These are phyloP conservation scores for Fusarium incarnatum DNA, from an alignment of 2,329 filamentous ascomycete species.

Conservation along the genomic window DNA sequence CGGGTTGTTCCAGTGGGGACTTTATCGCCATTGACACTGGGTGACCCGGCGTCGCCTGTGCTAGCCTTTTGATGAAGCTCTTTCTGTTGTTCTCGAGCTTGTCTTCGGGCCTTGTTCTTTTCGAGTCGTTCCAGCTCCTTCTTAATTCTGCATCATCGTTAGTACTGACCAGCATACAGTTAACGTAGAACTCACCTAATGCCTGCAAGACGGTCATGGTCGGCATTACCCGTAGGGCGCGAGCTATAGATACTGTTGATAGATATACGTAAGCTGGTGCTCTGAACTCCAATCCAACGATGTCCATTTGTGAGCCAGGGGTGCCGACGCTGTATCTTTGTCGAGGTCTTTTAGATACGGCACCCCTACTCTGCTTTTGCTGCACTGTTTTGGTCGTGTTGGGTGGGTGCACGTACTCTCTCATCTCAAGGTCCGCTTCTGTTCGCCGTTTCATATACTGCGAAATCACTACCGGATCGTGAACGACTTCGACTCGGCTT, in stretches of 20 bases:
- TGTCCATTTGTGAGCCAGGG: constrained; percentile 48
- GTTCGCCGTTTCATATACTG: constrained; percentile 86
- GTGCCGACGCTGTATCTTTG: constrained; percentile 44
- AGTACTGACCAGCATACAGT: constrained; percentile 5
- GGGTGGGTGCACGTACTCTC: constrained; percentile 69
- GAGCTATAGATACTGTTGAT: constrained; percentile 62
- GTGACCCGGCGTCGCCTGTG: constrained; percentile 62
- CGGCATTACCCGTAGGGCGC: constrained; percentile 62
- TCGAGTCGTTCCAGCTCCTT: constrained; percentile 84
- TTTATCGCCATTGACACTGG: constrained; percentile 62
- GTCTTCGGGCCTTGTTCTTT: constrained; percentile 89
- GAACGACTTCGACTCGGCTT: constrained; percentile 74
- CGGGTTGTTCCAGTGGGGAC: constrained; percentile 76
- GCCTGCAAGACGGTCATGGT: constrained; percentile 62
- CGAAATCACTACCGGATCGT: constrained; percentile 86
- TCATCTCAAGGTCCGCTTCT: constrained; percentile 75
- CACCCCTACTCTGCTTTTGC: constrained; percentile 1
- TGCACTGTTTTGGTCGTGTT: constrained; percentile 7
- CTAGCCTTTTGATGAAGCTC: constrained; percentile 64
- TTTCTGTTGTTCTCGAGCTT: constrained; percentile 92
- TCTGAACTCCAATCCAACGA: constrained; percentile 52
- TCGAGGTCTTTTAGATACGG: constrained; percentile 14
- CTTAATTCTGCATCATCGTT: constrained; percentile 53
- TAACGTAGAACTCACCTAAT: constrained; percentile 51
- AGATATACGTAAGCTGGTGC: constrained; percentile 55